phyloP scores from a whole-genome alignment of 2,329 filamentous ascomycete species.

The Chaetomium globosum region DNA sequence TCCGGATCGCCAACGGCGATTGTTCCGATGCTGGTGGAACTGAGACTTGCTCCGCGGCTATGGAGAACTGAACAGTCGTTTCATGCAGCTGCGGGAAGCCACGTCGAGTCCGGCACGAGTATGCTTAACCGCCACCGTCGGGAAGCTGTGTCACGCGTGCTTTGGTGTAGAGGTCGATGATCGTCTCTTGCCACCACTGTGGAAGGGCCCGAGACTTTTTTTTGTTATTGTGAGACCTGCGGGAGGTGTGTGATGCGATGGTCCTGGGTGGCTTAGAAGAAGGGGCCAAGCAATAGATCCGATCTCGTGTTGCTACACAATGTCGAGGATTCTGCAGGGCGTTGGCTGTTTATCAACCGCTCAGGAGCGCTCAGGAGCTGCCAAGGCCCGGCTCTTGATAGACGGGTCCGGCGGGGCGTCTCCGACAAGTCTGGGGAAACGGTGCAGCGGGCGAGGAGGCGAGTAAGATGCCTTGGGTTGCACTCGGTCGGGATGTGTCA shows the following conservation, averaged over 20 bases:
- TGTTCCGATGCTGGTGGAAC: constrained; percentile 21
- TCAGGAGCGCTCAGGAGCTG: background rate
- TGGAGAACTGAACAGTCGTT: constrained; percentile 17
- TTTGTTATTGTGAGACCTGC: constrained; percentile 10
- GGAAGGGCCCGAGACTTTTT: constrained; percentile 15
- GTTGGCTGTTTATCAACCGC: constrained; percentile 27
- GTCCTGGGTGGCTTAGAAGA: constrained; percentile 7
- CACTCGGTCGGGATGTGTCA: constrained; percentile 37
- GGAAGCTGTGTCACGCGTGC: constrained; percentile 27
- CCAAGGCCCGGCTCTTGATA: constrained; percentile 31
- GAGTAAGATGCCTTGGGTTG: constrained; percentile 28
- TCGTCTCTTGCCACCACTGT: constrained; percentile 19
- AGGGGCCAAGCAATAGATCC: constrained; percentile 3
- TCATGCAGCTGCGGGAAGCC: constrained; percentile 33
- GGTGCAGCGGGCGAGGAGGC: constrained; percentile 25
- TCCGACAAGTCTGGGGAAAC: constrained; percentile 27
- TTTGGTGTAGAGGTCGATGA: constrained; percentile 13
- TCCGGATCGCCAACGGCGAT: constrained; percentile 17
- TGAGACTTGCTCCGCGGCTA: constrained; percentile 4
- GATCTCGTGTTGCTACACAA: constrained; percentile 15
- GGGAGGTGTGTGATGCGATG: constrained; percentile 3
- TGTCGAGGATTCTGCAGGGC: constrained; percentile 20
- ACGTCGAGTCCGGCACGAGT: constrained; percentile 24
- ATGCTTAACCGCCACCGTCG: constrained; percentile 19
- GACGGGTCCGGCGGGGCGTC: constrained; percentile 7